These are phyloP conservation scores for Plantago elongata DNA, from an alignment of 257 asterid genomes.

Conservation along the genomic window DNA sequence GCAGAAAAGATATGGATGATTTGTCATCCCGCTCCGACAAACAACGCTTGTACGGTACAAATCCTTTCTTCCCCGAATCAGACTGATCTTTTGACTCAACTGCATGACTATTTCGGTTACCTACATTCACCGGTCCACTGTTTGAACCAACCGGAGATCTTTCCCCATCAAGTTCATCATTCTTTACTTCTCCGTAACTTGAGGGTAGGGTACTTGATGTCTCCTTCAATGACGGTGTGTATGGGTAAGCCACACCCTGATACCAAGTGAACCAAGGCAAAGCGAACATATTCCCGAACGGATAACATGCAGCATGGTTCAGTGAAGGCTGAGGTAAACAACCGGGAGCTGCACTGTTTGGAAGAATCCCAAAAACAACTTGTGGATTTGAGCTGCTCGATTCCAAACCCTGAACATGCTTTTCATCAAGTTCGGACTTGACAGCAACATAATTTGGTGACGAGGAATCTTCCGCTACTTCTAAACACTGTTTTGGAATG, in stretches of 20 bases:
- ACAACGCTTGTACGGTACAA: slow-evolving; percentile 67
- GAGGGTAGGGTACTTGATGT: slow-evolving; percentile 14
- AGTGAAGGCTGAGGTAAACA: slow-evolving; percentile 25
- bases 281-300: slow-evolving; percentile 22
- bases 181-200: slow-evolving; percentile 12
- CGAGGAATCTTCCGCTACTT: slow-evolving; percentile 19
- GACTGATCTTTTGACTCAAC: slow-evolving; percentile 22
- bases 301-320: slow-evolving; percentile 23
- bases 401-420: slow-evolving; percentile 13
- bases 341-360: slow-evolving; percentile 26
- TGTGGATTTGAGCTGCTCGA: slow-evolving; percentile 27
- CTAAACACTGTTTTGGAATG: slow-evolving; percentile 25
- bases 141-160: slow-evolving; percentile 15
- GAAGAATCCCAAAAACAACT: slow-evolving; percentile 26
- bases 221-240: slow-evolving; percentile 27
- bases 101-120: slow-evolving; percentile 18
- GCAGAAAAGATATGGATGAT: slow-evolving; percentile 36
- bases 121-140: slow-evolving; percentile 11
- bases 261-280: slow-evolving; percentile 47
- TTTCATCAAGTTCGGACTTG: slow-evolving; percentile 17
- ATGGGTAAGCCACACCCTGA: slow-evolving; percentile 32
- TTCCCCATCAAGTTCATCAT: slow-evolving; percentile 25
- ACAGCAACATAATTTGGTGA: slow-evolving; percentile 15
- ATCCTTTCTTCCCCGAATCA: slow-evolving; percentile 41
- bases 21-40: slow-evolving; percentile 47